phyloP scores from a whole-genome alignment of 2,329 filamentous ascomycete species.

The Bipolaris gigantea region DNA sequence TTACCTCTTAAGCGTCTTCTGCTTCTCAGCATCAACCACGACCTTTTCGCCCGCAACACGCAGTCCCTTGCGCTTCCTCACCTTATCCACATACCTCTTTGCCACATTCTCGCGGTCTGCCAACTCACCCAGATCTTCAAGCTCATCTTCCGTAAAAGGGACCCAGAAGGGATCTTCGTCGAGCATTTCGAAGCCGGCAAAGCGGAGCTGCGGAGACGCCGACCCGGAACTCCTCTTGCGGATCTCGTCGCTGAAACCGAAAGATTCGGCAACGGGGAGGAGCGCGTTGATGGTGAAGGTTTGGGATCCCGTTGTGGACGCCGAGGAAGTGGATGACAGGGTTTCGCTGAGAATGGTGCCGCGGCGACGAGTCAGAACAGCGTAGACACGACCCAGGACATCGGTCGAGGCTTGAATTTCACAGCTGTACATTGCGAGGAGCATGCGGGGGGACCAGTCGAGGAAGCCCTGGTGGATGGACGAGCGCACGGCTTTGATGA shows the following conservation, averaged over 20 bases:
- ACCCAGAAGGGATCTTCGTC: constrained; percentile 99
- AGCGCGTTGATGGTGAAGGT: constrained; percentile 93
- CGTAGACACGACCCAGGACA: constrained; percentile 92
- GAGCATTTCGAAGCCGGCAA: constrained; percentile 87
- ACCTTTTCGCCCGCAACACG: constrained; percentile 67
- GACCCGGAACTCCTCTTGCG: constrained; percentile 89
- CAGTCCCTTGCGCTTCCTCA: constrained; percentile 84
- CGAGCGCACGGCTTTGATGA: constrained; percentile 85
- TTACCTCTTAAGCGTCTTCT: constrained; percentile 68
- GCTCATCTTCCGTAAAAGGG: constrained; percentile 90
- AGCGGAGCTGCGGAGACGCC: constrained; percentile 89
- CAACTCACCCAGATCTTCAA: constrained; percentile 93
- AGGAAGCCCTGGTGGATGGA: constrained; percentile 84
- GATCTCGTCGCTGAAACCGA: constrained; percentile 96
- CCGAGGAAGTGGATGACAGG: constrained; percentile 92
- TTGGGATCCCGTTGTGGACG: constrained; percentile 88
- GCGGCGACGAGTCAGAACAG: constrained; percentile 91
- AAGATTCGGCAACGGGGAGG: constrained; percentile 90
- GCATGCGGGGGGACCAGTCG: constrained; percentile 93
- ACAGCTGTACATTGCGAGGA: constrained; percentile 96
- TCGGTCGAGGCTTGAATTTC: constrained; percentile 97
- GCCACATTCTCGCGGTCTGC: constrained; percentile 95
- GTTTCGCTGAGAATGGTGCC: constrained; percentile 87
- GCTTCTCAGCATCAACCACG: constrained; percentile 90
- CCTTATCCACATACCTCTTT: constrained; percentile 91